phyloP scores from a whole-genome alignment of 768 basidiomycete species.

The Tephrocybe sp. region DNA sequence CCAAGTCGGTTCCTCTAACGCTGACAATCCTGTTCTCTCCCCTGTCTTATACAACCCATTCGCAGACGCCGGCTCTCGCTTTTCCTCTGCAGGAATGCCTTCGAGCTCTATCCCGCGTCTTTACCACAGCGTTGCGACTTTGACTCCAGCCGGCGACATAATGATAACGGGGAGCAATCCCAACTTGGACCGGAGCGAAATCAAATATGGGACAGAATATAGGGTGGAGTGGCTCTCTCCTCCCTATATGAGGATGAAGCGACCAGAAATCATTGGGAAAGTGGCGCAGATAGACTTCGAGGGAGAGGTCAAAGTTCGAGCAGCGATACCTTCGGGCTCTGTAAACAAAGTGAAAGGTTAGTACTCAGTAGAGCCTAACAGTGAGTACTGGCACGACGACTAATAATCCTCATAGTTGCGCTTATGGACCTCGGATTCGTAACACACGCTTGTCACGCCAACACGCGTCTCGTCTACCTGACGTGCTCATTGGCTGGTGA shows the following conservation, averaged over 20 bases:
- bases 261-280: constrained; percentile 49
- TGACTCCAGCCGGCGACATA: constrained; percentile 69
- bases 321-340: constrained; percentile 36
- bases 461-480: constrained; percentile 75
- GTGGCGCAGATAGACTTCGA: constrained; percentile 44
- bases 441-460: constrained; percentile 76
- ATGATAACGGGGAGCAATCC: constrained; percentile 87
- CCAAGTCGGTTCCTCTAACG: constrained; percentile 77
- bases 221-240: constrained; percentile 86
- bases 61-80: constrained; percentile 55
- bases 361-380: constrained; percentile 10
- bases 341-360: constrained; percentile 31
- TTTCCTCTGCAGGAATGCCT: constrained; percentile 57
- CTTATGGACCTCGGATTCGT: constrained; percentile 84
- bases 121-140: constrained; percentile 83
- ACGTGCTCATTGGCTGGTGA: constrained; percentile 36
- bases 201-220: constrained; percentile 82
- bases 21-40: constrained; percentile 66
- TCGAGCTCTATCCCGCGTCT: constrained; percentile 69
- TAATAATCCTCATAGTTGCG: constrained; percentile 59
- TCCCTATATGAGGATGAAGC: constrained; percentile 66
- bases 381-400: too few species aligned
- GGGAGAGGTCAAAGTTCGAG: constrained; percentile 33
- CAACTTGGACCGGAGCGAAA: constrained; percentile 74
- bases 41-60: constrained; percentile 71